Percentiles rank a stretch among this genome's conserved stretches.
Conservation (phyloP, 2,329 filamentous ascomycete species). For the Ascochyta fabae region DNA sequence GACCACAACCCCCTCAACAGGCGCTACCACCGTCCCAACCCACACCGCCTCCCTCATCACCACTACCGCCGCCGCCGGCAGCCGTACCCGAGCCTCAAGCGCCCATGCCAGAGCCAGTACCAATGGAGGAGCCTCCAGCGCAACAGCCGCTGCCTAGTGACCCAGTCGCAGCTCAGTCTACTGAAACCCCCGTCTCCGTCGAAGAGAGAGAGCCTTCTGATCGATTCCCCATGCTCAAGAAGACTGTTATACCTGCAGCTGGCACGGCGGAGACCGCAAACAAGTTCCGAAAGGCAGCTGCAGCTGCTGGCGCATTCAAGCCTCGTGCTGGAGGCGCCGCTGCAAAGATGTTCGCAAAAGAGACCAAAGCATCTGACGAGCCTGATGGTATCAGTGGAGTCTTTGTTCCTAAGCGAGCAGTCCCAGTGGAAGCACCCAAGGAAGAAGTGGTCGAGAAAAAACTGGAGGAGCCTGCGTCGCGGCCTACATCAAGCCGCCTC, state of each 20-base stretch:
- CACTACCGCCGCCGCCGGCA: conserved; percentile 33
- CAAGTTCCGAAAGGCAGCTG: conserved; percentile 80
- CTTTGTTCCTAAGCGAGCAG: conserved; percentile 69
- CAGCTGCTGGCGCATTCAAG: conserved; percentile 74
- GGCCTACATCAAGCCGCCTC: conserved; percentile 31
- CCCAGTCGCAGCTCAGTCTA: conserved; percentile 14
- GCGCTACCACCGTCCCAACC: conserved; percentile 22
- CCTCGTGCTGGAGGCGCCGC: conserved; percentile 86
- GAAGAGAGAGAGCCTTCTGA: conserved; percentile 59
- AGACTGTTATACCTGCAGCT: conserved; percentile 59
- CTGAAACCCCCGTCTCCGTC: conserved; percentile 7
- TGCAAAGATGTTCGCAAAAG: conserved; percentile 71
- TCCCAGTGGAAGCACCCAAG: conserved; percentile 34
- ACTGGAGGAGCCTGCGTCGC: conserved; percentile 28
- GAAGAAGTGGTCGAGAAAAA: conserved; percentile 37
- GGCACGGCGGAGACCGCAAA: conserved; percentile 76
- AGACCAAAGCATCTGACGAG: conserved; percentile 66
- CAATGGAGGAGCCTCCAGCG: conserved; percentile 41
- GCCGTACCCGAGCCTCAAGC: conserved; percentile 20
- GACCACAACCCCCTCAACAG: conserved; percentile 13
- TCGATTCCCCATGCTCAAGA: conserved; percentile 89
- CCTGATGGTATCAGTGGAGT: conserved; percentile 91
- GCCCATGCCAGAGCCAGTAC: conserved; percentile 48
- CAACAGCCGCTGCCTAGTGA: conserved; percentile 11
- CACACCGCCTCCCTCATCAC: conserved; percentile 33